These are phyloP conservation scores for Hordeum marinum DNA, from an alignment of 176 grass and related monocot genomes.

Conservation along the genomic window DNA sequence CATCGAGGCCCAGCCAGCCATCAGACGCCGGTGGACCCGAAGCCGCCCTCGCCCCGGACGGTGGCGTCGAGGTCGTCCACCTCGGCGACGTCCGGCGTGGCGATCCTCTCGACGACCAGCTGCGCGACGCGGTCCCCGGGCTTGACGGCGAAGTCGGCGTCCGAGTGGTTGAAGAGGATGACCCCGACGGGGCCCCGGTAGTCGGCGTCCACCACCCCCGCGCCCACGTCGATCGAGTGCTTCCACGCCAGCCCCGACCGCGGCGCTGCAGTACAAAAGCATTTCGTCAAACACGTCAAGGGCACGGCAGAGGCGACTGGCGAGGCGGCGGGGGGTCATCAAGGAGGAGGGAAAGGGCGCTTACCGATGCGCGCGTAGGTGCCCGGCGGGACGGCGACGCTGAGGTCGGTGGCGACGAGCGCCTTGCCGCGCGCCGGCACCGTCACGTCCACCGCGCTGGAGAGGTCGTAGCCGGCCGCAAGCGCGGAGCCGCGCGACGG, in stretches of 20 bases:
- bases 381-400: conserved; percentile 49
- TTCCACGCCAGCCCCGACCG: conserved; percentile 52
- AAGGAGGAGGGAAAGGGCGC: neutral
- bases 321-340: neutral
- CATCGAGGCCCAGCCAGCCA: no score
- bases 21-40: conserved; percentile 32
- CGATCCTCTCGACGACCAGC: conserved; percentile 43
- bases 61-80: conserved; percentile 46
- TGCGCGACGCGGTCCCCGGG: conserved; percentile 47
- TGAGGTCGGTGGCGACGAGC: conserved; percentile 47
- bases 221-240: conserved; percentile 42
- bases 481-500: neutral
- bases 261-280: neutral
- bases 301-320: accelerated
- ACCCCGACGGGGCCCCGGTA: conserved; percentile 49
- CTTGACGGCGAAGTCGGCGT: conserved; percentile 39
- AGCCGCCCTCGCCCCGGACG: conserved; percentile 5
- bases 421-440: conserved; percentile 62
- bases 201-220: conserved; percentile 21
- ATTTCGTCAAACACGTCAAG: neutral
- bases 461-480: neutral
- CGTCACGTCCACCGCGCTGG: neutral
- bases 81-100: conserved; percentile 52
- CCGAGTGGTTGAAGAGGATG: conserved; percentile 64
- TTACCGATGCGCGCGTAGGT: conserved; percentile 66